A percentile compares a stretch with the other conserved stretches of the same genome.
Conservation (phyloP, 768 basidiomycete genomes). For the Leccinum subtestaceum region DNA sequence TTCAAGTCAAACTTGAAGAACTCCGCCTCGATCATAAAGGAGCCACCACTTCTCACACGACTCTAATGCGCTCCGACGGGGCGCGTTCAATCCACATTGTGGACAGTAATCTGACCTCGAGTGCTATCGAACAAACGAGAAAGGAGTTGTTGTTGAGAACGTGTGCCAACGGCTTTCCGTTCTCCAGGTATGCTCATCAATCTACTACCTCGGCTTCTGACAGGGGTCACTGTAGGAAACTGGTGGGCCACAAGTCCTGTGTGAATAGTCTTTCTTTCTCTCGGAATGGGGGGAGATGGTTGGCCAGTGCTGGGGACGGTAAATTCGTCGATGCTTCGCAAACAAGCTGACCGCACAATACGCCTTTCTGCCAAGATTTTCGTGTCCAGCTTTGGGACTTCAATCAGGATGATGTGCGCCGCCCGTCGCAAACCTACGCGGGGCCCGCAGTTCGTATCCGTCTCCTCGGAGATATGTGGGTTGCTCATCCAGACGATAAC, state of each 20-base stretch:
- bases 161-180: constrained; percentile 32
- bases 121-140: constrained; percentile 22
- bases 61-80: constrained; percentile 13
- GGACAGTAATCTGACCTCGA: constrained; percentile 23
- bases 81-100: constrained; percentile 16
- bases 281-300: constrained; percentile 54
- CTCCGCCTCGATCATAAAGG: constrained; percentile 5
- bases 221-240: constrained; percentile 23
- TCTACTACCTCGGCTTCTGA: background rate
- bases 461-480: constrained; percentile 28
- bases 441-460: constrained; percentile 41
- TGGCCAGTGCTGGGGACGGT: constrained; percentile 74
- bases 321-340: constrained; percentile 22
- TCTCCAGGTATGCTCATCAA: constrained; percentile 30
- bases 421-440: constrained; percentile 40
- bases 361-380: constrained; percentile 41
- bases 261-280: constrained; percentile 65
- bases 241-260: constrained; percentile 55
- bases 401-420: constrained; percentile 51
- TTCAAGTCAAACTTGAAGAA: background rate
- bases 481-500: constrained; percentile 17
- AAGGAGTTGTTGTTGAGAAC: constrained; percentile 17
- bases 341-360: constrained; percentile 11
- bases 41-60: background rate
- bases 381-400: constrained; percentile 64